Evolutionary conservation across 2,329 filamentous ascomycete genomes (phyloP).

Genomic region (Cercospora citrullina): DNA sequence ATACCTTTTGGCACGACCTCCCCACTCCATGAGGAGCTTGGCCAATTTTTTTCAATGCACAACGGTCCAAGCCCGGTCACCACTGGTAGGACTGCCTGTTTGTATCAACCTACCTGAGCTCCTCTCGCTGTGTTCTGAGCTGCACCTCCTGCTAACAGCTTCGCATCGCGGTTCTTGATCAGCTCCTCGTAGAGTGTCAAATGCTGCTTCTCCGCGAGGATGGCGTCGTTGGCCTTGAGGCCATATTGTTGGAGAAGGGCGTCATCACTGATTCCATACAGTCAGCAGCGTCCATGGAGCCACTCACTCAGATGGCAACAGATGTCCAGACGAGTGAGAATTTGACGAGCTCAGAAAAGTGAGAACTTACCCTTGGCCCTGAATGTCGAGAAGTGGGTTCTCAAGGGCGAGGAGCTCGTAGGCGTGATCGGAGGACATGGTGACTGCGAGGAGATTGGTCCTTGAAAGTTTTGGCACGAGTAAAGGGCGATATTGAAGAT

Average conservation of each 20-base stretch:
- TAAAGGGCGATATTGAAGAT: background rate
- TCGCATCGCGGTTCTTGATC: conserved; percentile 86
- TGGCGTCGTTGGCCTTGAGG: conserved; percentile 94
- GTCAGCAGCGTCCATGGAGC: background rate
- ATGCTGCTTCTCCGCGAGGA: conserved; percentile 92
- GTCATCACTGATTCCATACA: conserved; percentile 61
- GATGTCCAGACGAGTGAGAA: background rate
- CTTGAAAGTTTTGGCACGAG: background rate
- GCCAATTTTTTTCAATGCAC: background rate
- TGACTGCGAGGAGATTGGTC: background rate
- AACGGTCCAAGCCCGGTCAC: background rate
- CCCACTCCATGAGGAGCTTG: background rate
- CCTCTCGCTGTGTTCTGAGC: conserved; percentile 97
- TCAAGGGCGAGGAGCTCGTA: conserved; percentile 90
- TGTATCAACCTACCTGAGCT: conserved; percentile 61
- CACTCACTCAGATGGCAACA: background rate
- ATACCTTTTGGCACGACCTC: background rate
- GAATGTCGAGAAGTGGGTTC: conserved; percentile 98
- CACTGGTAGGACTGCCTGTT: background rate
- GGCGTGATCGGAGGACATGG: conserved; percentile 49
- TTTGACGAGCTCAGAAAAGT: background rate
- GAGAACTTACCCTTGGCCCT: conserved; percentile 65
- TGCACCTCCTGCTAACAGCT: conserved; percentile 92
- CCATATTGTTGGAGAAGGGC: conserved; percentile 87
- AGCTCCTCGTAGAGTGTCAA: conserved; percentile 88